Evolutionary conservation across 83 land plant genomes (phyloP), one percentile per base, ranked within the genome.

Genomic region (Picea abies): DNA sequence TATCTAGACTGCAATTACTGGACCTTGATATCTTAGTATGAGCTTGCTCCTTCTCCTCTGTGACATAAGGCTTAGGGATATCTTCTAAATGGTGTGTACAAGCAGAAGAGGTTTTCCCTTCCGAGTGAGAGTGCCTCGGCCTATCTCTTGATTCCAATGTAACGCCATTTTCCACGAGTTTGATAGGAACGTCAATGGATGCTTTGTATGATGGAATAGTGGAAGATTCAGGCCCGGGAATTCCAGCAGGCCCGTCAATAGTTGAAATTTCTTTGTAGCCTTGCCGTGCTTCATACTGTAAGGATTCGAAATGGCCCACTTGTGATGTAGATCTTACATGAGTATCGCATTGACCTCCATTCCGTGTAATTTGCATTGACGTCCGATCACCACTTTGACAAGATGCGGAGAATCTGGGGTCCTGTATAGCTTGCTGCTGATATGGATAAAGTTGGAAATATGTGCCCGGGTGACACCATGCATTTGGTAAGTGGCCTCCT

Each of bases 361-460:
- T 7, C 56, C 12, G 56, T 52, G 56, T 52, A 52, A 52, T 52
- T 16, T 22, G 78, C 78, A 52, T 52, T 76, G 60, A 52, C 25
- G 35, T 52, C 35, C 44, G 78, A 76, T 76, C 58, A 4, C 35
- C 29, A 76, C 61, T 76, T 23, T 22, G 78, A 76, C 78, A 76
- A 49, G 35, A 15, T 76, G 60, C 60, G 1, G 35, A 52, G 44
- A 49, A 52, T 76, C 32, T 76, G n/a, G 49, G 60, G 61, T 52
- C 32, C 22, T 49, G 61, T 76, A 76, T 52, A 47, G 56, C 78
- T 23, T 76, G 78, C 61, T 76, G 35, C 78, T 76, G 78, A 49
- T 76, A 76, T 76, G 78, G 78, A 76, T 76, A 76, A 49, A 76
- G 25, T 52, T 76, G 78, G 14, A 76, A 10, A 49, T 76, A 76